Evolutionary conservation across 768 basidiomycete species (phyloP), one percentile per base, ranked within the genome.

Genomic region (Dictyophora rubrovolvata): DNA sequence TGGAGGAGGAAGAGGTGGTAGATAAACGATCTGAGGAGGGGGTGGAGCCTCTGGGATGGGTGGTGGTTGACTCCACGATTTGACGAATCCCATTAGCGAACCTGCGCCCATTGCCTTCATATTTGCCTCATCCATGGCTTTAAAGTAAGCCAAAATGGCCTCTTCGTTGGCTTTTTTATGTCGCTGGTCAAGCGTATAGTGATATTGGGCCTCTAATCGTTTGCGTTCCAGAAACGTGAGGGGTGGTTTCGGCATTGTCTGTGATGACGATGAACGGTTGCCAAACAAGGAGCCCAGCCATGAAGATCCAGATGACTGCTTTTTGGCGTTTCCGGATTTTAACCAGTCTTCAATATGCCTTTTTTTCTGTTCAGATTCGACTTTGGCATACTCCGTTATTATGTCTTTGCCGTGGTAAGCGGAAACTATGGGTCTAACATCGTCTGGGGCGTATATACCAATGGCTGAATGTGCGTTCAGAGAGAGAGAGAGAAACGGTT

Each of bases 391-490:
- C 70, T 94, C 94, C 6, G 85, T 55, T 0, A 93, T 83, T 59
- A 99, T 86, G 66, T 97, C 80, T 71, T 95, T 93, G 49, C 86
- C 95, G 5, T 79, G 74, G 69, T 95, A 99, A 1, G 85, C 84
- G 64, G 87, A 73, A 34, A 99, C 72, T 56, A 98, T 87, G 0
- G 88, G 90, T 18, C 95, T 84, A 3, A 98, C 87, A 65, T 98
- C 96, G 22, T 77, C 68, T 1, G 89, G 86, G 62, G 85, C 86
- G 75, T 92, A 93, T 64, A 98, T 94, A 0, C 85, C 94, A 60
- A 99, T 86, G 7, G 96, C 95, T 95, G 65, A 28, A 28, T 28
- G 12, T 1, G 10, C 5, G 28, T 53, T 17, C n/a, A 53, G 36
- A 20, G 28, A 50, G 28, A 56, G 59, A 5, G 51, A 46, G 54